These are phyloP conservation scores for Petunia hybrid DNA, from an alignment of 305 asterid genomes.

Conservation along the genomic window DNA sequence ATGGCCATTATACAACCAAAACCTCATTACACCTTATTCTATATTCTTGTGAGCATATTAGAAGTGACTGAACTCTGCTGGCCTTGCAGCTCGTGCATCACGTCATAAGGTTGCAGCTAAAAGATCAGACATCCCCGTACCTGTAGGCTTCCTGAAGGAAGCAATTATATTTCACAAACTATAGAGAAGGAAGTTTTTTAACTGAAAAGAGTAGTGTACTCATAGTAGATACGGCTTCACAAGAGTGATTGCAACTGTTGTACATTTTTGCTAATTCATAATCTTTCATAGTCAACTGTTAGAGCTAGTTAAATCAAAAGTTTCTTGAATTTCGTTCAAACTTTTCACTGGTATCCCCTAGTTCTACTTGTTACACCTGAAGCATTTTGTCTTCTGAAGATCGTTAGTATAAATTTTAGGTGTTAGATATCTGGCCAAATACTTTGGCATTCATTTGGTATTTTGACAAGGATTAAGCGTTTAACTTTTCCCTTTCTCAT, in stretches of 20 bases:
- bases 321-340: background rate
- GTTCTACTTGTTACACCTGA: too few relatives aligned
- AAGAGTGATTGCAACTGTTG: too few relatives aligned
- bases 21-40: background rate
- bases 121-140: background rate
- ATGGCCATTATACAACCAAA: background rate
- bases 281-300: background rate
- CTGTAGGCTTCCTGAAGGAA: background rate
- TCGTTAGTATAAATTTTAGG: background rate
- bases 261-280: background rate
- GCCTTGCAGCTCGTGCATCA: slow-evolving; percentile 22
- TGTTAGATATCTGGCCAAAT: too few relatives aligned
- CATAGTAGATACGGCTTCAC: too few relatives aligned
- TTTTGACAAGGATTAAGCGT: too few relatives aligned
- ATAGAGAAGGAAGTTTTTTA: background rate
- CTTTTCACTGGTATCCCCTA: background rate
- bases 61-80: too few relatives aligned
- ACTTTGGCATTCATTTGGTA: too few relatives aligned
- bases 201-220: background rate
- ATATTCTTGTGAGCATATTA: slow-evolving; percentile 1
- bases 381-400: too few relatives aligned
- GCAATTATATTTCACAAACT: background rate
- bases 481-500: too few relatives aligned
- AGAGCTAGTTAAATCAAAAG: background rate
- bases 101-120: slow-evolving; percentile 8